phyloP scores from a whole-genome alignment of 306 rosid genomes.

The Cucumis melo region DNA sequence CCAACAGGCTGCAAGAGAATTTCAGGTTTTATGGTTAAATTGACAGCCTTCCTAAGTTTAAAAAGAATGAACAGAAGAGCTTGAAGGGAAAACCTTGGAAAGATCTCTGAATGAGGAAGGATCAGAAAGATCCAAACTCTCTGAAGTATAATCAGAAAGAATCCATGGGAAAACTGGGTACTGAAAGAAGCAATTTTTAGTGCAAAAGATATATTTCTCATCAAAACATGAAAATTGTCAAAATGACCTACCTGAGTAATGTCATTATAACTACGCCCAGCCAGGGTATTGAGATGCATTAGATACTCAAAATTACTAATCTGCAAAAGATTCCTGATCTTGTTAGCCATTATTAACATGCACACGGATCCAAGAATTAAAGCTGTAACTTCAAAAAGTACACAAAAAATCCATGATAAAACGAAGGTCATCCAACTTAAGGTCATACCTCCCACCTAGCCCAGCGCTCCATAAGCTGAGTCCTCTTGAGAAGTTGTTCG shows the following conservation, averaged over 20 bases:
- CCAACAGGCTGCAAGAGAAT: slow-evolving; percentile 68
- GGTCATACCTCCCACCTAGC: slow-evolving; percentile 96
- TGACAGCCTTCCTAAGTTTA: neutral
- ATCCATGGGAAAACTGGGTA: slow-evolving; percentile 99
- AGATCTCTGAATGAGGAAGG: slow-evolving; percentile 86
- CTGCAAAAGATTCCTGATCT: slow-evolving; percentile 37
- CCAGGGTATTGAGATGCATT: slow-evolving; percentile 97
- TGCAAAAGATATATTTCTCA: slow-evolving; percentile 7
- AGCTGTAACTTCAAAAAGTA: neutral
- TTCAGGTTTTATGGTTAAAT: slow-evolving; percentile 5
- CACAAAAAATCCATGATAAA: neutral
- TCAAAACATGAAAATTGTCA: slow-evolving; percentile 9
- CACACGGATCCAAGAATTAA: neutral
- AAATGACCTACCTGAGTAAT: slow-evolving; percentile 74
- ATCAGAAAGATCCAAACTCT: slow-evolving; percentile 70
- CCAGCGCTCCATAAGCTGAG: slow-evolving; percentile 97
- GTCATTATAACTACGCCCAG: slow-evolving; percentile 98
- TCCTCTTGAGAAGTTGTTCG: slow-evolving; percentile 83
- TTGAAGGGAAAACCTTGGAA: slow-evolving; percentile 56
- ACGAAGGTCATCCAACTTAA: neutral
- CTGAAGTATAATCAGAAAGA: slow-evolving; percentile 85
- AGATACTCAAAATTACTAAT: slow-evolving; percentile 96
- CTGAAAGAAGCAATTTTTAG: slow-evolving; percentile 35
- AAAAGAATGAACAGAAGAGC: slow-evolving; percentile 5
- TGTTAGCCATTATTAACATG: slow-evolving; percentile 10